Conservation (phyloP, 768 basidiomycete genomes). For the Hydnomerulius pinastri region DNA sequence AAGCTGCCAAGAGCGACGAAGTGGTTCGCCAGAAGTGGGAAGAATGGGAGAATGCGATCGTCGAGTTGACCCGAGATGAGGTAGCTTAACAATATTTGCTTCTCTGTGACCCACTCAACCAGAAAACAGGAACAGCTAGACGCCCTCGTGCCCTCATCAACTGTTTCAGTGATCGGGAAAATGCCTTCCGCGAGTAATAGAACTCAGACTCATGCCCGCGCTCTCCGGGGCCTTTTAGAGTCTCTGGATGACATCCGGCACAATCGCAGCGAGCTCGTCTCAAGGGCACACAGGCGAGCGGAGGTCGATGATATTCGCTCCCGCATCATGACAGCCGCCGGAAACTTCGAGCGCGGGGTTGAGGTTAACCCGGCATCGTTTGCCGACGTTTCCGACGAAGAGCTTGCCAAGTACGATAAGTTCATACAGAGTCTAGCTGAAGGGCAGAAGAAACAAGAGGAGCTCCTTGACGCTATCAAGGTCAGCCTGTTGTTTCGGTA, state of each 20-base stretch:
- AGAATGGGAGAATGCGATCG: constrained; percentile 78
- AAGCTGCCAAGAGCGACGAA: constrained; percentile 76
- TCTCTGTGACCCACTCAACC: constrained; percentile 3
- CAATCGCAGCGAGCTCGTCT: constrained; percentile 60
- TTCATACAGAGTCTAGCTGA: constrained; percentile 62
- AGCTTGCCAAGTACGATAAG: constrained; percentile 79
- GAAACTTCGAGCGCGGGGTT: constrained; percentile 61
- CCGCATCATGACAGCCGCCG: constrained; percentile 65
- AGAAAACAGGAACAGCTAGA: constrained; percentile 62
- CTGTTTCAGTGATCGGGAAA: constrained; percentile 35
- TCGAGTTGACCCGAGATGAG: constrained; percentile 69
- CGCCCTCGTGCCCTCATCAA: constrained; percentile 67
- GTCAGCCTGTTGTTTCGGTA: constrained; percentile 39
- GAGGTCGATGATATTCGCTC: constrained; percentile 73
- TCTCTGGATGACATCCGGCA: constrained; percentile 72
- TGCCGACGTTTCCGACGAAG: constrained; percentile 77
- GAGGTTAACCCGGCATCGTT: constrained; percentile 87
- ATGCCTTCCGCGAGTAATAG: constrained; percentile 42
- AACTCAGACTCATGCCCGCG: constrained; percentile 67
- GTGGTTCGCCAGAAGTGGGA: constrained; percentile 83
- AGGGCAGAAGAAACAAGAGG: constrained; percentile 60
- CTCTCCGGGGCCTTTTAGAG: constrained; percentile 74
- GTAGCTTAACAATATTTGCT: constrained; percentile 27
- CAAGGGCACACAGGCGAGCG: constrained; percentile 61
- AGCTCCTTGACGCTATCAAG: constrained; percentile 66